Base-by-base conservation (phyloP, 2,329 filamentous ascomycete species). In the Stromatinia cepivora region DNA sequence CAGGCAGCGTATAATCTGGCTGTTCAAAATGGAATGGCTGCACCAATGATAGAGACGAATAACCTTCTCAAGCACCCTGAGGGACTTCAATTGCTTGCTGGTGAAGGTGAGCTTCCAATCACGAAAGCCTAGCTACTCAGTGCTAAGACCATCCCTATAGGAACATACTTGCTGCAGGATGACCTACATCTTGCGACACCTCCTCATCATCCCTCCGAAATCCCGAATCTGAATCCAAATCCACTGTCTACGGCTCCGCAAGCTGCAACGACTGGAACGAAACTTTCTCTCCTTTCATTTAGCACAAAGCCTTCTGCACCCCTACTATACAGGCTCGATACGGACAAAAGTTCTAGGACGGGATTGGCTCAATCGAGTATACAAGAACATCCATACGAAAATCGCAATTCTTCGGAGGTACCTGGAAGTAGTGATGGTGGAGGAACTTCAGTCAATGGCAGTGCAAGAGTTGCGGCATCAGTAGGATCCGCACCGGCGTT, bases 171-270 rank as follows among this genome's bases (percentile, higher is more conserved):
- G 31, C 87, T 98, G 56, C 91, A 93, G 79, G 94, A 99, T 81
- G 92, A 97, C 79, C 83, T 99, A 39, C 91, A 93, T 74, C 89
- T 99, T 69, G 94, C 95, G 57, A 97, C 94, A 46, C 95, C 95
- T 69, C 94, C 94, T 72, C 94, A 94, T 20, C 95, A 99, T 81
- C 95, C 95, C 31, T 97, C 94, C 71, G 95, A 99, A 83, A 90
- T 92, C 17, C 94, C 93, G 31, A 82, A 94, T 53, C 82, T 91
- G 70, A 97, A 96, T 77, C 91, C 92, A 57, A 99, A 98, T 77
- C 95, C 95, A 36, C 87, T 99, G 54, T 90, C 93, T 52, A 97
- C 94, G 8, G 91, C 86, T 25, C 90, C 93, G 7, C 88, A 90
- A 66, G 92, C 94, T n/a, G 93, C 92, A 4, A 93, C 90, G 1